Percentiles rank a stretch among this genome's conserved stretches.
Conservation (phyloP, 148 eudicot species). For the Chenopodium berlandieri region DNA sequence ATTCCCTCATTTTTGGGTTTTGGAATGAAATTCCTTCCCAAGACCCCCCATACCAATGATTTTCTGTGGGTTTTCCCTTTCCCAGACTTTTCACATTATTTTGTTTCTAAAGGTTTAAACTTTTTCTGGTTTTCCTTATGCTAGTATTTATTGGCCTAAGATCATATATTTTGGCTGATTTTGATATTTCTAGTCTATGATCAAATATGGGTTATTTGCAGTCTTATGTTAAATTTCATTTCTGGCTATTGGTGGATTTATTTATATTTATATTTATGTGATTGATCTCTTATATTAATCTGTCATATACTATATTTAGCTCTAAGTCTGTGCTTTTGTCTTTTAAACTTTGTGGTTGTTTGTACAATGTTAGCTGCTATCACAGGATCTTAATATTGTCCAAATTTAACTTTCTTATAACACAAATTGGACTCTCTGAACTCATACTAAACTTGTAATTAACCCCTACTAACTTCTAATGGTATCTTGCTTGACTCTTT, state of each 20-base stretch:
- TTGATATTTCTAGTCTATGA: neutral
- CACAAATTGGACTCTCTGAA: too few relatives aligned
- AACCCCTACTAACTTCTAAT: too few relatives aligned
- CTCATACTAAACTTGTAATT: too few relatives aligned
- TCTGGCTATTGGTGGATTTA: too few relatives aligned
- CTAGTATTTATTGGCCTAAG: neutral
- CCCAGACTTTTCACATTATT: constrained; percentile 9
- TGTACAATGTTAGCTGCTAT: neutral
- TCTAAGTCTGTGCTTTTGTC: too few relatives aligned
- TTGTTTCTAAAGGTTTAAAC: neutral
- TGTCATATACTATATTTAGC: too few relatives aligned
- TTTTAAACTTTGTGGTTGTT: too few relatives aligned
- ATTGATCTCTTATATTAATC: too few relatives aligned
- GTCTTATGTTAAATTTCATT: too few relatives aligned
- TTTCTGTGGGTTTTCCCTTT: constrained; percentile 26
- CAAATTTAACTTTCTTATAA: too few relatives aligned
- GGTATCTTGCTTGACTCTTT: too few relatives aligned
- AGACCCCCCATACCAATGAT: constrained; percentile 29
- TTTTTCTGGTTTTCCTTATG: neutral
- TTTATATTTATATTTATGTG: too few relatives aligned
- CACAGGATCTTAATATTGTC: neutral
- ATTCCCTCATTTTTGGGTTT: neutral
- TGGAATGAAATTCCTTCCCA: constrained; percentile 11
- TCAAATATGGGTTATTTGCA: neutral
- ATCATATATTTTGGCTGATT: neutral